These are phyloP conservation scores for Chimonanthus praecox DNA, from an alignment of 164 flowering plant species.

Conservation along the genomic window DNA sequence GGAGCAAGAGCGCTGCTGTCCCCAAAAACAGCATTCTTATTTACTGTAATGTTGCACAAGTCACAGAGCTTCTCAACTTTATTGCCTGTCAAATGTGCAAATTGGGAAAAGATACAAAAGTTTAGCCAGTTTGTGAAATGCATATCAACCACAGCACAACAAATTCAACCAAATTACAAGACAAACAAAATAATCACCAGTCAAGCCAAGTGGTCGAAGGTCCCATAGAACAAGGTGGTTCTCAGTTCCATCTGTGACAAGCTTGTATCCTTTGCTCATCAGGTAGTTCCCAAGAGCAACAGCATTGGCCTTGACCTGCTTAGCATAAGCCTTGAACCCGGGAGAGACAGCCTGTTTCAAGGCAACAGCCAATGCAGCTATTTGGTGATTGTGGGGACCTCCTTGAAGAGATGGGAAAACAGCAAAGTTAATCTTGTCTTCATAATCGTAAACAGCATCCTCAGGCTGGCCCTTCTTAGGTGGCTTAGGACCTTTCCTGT, in stretches of 20 bases:
- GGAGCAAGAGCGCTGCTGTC: conserved; percentile 99
- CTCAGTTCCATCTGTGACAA: conserved; percentile 96
- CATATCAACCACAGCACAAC: not conserved
- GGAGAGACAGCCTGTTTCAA: conserved; percentile 79
- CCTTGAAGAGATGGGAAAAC: conserved; percentile 99
- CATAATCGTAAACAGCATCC: conserved; percentile 88
- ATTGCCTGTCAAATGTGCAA: conserved; percentile 49
- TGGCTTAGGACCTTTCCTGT: conserved; percentile 97
- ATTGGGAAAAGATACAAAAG: not conserved
- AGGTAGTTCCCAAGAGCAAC: conserved; percentile 90
- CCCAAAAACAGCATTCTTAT: conserved; percentile 98
- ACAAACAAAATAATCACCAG: conserved; percentile 45
- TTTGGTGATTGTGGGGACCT: conserved; percentile 99
- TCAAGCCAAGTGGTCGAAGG: conserved; percentile 98
- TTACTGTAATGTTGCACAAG: conserved; percentile 83
- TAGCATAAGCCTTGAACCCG: conserved; percentile 95
- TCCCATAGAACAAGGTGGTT: conserved; percentile 99
- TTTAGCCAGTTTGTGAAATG: not conserved
- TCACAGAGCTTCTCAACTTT: conserved; percentile 98
- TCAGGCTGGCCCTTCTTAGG: conserved; percentile 99
- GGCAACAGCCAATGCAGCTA: conserved; percentile 97
- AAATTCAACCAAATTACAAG: not conserved
- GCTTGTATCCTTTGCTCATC: conserved; percentile 88
- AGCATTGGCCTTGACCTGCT: conserved; percentile 97
- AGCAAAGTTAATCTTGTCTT: conserved; percentile 93